These are phyloP conservation scores for Salix brachista DNA, from an alignment of 345 rosid genomes.

Conservation along the genomic window DNA sequence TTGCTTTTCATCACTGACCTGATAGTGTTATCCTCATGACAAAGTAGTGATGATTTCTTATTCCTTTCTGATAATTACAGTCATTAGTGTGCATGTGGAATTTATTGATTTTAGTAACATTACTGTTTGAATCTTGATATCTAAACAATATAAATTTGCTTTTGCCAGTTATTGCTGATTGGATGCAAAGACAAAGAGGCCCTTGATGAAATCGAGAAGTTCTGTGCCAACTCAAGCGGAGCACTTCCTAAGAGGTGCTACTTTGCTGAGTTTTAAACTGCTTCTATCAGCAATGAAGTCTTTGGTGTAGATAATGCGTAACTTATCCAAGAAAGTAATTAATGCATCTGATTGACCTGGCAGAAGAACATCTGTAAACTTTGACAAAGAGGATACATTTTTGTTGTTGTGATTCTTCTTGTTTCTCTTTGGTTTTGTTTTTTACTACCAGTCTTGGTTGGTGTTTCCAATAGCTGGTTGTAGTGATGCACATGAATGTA, in stretches of 20 bases:
- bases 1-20: background rate
- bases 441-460: no score
- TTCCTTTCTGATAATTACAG: background rate
- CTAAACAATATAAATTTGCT: background rate
- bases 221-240: slow-evolving; percentile 39
- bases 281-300: slow-evolving; percentile 3
- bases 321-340: no score
- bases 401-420: no score
- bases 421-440: no score
- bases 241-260: slow-evolving; percentile 59
- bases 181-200: slow-evolving; percentile 67
- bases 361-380: no score
- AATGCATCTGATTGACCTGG: no score
- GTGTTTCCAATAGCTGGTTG: no score
- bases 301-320: no score
- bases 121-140: background rate
- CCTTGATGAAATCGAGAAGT: slow-evolving; percentile 46
- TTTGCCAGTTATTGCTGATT: slow-evolving; percentile 60
- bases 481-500: no score
- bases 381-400: no score
- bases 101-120: background rate
- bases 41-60: background rate
- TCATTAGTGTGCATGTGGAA: background rate
- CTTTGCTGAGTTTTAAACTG: background rate
- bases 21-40: background rate